Conservation (phyloP, 2,329 filamentous ascomycete species). For the Cordyceps farinosa region DNA sequence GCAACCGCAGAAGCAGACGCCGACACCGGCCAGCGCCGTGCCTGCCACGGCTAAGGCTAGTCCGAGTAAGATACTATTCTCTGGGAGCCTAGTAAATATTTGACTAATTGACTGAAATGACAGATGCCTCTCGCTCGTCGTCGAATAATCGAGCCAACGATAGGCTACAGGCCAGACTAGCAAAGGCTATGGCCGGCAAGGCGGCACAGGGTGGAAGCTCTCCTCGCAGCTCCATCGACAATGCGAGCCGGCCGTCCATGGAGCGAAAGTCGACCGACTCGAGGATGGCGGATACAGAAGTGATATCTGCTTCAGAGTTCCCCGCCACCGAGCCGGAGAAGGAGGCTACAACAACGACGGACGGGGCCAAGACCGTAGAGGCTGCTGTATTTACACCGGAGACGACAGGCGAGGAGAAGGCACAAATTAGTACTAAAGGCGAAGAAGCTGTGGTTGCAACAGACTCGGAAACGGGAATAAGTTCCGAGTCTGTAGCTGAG, state of each 20-base stretch:
- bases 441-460: neutral
- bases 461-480: neutral
- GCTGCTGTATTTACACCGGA: neutral
- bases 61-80: slow-evolving; percentile 27
- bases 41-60: slow-evolving; percentile 30
- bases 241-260: slow-evolving; percentile 26
- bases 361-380: neutral
- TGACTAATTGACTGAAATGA: neutral
- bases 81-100: neutral
- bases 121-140: slow-evolving; percentile 60
- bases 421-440: neutral
- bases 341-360: neutral
- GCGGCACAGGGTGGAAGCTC: slow-evolving; percentile 34
- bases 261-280: slow-evolving; percentile 31
- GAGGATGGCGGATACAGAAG: slow-evolving; percentile 18
- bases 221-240: slow-evolving; percentile 37
- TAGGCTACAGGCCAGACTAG: slow-evolving; percentile 82
- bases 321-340: slow-evolving; percentile 18
- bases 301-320: slow-evolving; percentile 20
- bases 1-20: slow-evolving; percentile 22
- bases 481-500: neutral
- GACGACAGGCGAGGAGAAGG: neutral
- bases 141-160: slow-evolving; percentile 66
- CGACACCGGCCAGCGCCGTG: slow-evolving; percentile 16
- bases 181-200: slow-evolving; percentile 78